A percentile compares a stretch with the other conserved stretches of the same genome.
Conservation (phyloP, 2,329 filamentous ascomycete genomes). For the Hymenoscyphus albidus region DNA sequence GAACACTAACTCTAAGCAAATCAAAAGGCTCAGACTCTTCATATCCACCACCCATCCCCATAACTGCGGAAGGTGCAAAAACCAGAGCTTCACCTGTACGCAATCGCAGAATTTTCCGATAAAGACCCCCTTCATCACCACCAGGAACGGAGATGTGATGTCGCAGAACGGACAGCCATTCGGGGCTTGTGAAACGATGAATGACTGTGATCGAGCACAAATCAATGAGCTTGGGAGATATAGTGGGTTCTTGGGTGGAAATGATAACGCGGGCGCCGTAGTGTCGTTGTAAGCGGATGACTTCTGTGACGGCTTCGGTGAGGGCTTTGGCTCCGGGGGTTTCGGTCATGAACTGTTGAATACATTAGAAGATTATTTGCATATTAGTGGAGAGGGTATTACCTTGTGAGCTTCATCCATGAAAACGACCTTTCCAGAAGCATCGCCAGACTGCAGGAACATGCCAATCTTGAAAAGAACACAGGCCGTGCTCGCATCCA, state of each 20-base stretch:
- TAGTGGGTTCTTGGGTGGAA: slow-evolving; percentile 72
- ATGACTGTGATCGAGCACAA: slow-evolving; percentile 68
- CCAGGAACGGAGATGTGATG: slow-evolving; percentile 45
- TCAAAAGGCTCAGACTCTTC: background rate
- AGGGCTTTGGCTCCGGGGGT: slow-evolving; percentile 52
- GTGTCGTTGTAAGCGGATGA: slow-evolving; percentile 69
- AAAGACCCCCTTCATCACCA: background rate
- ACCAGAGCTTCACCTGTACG: slow-evolving; percentile 9
- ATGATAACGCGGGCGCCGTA: slow-evolving; percentile 63
- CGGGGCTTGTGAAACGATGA: slow-evolving; percentile 65
- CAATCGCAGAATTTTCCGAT: slow-evolving; percentile 7
- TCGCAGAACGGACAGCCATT: slow-evolving; percentile 43
- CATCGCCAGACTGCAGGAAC: slow-evolving; percentile 54
- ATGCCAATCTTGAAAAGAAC: slow-evolving; percentile 67
- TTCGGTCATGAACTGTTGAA: slow-evolving; percentile 52
- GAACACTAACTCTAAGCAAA: slow-evolving; percentile 17
- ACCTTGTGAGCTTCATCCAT: slow-evolving; percentile 77
- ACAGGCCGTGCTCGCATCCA: slow-evolving; percentile 64
- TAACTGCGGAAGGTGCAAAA: background rate
- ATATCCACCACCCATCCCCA: background rate
- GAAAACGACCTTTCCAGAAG: slow-evolving; percentile 58
- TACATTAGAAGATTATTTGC: background rate
- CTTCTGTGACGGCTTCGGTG: slow-evolving; percentile 57
- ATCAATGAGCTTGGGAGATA: slow-evolving; percentile 66
- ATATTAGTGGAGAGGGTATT: background rate